These are phyloP conservation scores for Mycena galericulata DNA, from an alignment of 768 basidiomycete species.

Conservation along the genomic window DNA sequence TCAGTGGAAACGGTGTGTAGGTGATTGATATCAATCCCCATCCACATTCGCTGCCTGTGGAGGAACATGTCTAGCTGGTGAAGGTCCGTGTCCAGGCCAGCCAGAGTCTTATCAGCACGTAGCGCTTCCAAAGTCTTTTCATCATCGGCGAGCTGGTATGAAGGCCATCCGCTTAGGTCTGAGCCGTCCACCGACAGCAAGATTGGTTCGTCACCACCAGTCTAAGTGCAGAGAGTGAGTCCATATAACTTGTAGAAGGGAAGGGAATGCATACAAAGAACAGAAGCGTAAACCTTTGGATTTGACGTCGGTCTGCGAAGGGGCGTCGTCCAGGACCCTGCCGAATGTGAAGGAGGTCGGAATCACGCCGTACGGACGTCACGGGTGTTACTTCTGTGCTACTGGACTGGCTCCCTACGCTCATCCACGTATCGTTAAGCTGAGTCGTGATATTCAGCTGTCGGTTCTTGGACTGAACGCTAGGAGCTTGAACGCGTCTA, in stretches of 20 bases:
- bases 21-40: neutral
- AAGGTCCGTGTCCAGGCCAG: neutral
- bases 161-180: neutral
- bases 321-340: neutral
- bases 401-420: neutral
- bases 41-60: neutral
- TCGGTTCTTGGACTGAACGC: neutral
- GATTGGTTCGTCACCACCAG: neutral
- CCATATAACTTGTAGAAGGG: neutral
- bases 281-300: neutral
- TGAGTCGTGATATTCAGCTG: neutral
- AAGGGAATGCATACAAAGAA: neutral
- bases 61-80: neutral
- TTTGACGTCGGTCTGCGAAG: neutral
- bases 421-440: neutral
- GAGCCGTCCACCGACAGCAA: neutral
- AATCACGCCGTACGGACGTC: neutral
- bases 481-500: neutral
- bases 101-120: neutral
- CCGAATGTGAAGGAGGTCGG: neutral
- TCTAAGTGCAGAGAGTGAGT: neutral
- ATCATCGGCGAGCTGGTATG: neutral
- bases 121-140: neutral
- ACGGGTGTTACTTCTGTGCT: too few relatives aligned
- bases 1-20: neutral